These are phyloP conservation scores for Penicillium digitatum DNA, from an alignment of 2,329 filamentous ascomycete species.

Conservation along the genomic window DNA sequence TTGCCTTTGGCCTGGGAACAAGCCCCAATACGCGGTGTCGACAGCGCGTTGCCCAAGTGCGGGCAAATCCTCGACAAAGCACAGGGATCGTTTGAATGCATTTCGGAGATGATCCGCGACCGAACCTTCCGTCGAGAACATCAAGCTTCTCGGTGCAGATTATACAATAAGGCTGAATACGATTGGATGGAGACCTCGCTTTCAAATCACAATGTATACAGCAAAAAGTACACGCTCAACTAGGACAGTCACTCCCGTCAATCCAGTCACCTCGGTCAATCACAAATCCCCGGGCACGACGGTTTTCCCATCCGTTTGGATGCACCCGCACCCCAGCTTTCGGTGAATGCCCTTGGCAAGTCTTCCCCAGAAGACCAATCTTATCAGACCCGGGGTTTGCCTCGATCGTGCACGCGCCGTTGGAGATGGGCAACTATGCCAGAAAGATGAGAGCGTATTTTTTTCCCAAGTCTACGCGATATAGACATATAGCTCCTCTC, in stretches of 20 bases:
- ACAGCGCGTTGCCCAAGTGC: background rate
- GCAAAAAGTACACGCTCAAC: background rate
- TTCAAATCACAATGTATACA: background rate
- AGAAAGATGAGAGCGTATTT: background rate
- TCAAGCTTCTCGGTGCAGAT: slow-evolving; percentile 5
- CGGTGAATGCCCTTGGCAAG: slow-evolving; percentile 5
- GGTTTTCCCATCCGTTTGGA: background rate
- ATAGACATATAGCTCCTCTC: background rate
- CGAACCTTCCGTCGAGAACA: background rate
- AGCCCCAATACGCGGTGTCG: slow-evolving; percentile 13
- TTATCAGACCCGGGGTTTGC: slow-evolving; percentile 2
- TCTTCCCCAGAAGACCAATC: background rate
- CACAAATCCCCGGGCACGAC: background rate
- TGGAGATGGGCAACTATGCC: background rate
- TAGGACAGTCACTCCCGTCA: background rate
- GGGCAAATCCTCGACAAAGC: background rate
- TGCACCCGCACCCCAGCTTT: background rate
- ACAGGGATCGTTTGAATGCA: background rate
- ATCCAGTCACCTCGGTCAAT: background rate
- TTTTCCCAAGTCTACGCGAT: background rate
- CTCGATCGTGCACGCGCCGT: slow-evolving; percentile 7
- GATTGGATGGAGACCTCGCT: background rate
- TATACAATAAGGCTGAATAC: background rate
- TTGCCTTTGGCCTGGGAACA: background rate
- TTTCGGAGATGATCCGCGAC: slow-evolving; percentile 1